These are phyloP conservation scores for Sarcodon sp. DNA, from an alignment of 768 basidiomycete genomes.

Conservation along the genomic window DNA sequence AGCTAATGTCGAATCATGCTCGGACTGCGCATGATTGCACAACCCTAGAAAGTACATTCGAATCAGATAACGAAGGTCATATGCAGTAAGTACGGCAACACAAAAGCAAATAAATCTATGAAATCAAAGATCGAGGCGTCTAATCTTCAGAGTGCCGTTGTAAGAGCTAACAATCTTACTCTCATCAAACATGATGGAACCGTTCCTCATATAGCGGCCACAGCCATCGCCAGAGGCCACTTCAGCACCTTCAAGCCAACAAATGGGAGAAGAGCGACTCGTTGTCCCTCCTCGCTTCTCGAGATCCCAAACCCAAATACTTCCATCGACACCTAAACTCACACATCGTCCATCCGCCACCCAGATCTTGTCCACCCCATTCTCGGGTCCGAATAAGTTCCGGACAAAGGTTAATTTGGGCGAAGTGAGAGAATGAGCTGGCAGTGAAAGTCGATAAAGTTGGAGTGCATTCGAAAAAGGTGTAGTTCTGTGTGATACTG, in stretches of 20 bases:
- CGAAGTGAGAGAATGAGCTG: conserved; percentile 30
- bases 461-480: conserved; percentile 47
- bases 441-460: conserved; percentile 58
- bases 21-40: no score
- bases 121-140: conserved; percentile 44
- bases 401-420: conserved; percentile 65
- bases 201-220: conserved; percentile 15
- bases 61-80: no score
- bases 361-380: conserved; percentile 52
- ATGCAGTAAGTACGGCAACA: no score
- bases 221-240: conserved; percentile 5
- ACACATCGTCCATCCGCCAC: conserved; percentile 79
- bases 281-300: conserved; percentile 35
- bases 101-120: neutral
- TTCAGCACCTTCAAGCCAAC: conserved; percentile 14
- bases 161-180: conserved; percentile 47
- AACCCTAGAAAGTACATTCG: no score
- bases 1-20: no score
- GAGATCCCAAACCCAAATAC: conserved; percentile 81
- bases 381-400: conserved; percentile 55
- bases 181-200: conserved; percentile 61
- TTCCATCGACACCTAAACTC: conserved; percentile 56
- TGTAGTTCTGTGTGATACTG: conserved; percentile 5
- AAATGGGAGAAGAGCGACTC: conserved; percentile 1
- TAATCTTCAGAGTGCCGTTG: conserved; percentile 26